phyloP scores from a whole-genome alignment of 75 land plant species.

The Larix kaempferi region DNA sequence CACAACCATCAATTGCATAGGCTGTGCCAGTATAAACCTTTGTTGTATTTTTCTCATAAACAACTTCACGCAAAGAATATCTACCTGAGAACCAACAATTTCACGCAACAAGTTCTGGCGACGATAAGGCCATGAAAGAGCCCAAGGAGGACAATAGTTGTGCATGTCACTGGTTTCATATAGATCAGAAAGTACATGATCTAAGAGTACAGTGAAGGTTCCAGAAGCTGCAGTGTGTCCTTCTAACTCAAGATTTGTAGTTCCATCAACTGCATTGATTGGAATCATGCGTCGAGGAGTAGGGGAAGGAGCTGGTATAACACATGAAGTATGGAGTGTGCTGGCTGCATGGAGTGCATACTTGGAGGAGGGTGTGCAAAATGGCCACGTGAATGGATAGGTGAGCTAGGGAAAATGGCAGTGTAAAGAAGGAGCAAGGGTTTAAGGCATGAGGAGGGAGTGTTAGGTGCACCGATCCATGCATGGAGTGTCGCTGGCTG shows the following conservation, averaged over 20 bases:
- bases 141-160: conserved; percentile 78
- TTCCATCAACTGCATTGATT: conserved; percentile 26
- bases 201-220: conserved; percentile 69
- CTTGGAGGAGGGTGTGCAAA: too few relatives aligned
- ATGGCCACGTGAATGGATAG: too few relatives aligned
- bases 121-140: conserved; percentile 74
- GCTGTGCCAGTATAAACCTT: conserved; percentile 75
- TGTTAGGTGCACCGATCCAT: too few relatives aligned
- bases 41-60: conserved; percentile 82
- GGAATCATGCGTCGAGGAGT: conserved; percentile 58
- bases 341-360: too few relatives aligned
- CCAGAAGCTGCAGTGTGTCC: conserved; percentile 25
- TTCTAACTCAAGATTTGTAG: conserved; percentile 17
- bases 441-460: too few relatives aligned
- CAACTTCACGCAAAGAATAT: conserved; percentile 63
- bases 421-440: too few relatives aligned
- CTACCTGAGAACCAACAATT: conserved; percentile 64
- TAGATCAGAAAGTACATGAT: conserved; percentile 68
- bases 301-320: conserved; percentile 62
- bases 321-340: conserved; percentile 42
- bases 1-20: conserved; percentile 90
- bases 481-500: too few relatives aligned
- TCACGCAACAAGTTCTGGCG: conserved; percentile 69
- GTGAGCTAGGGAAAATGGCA: too few relatives aligned
- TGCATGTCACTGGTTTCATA: conserved; percentile 59